A percentile compares a stretch with the other conserved stretches of the same genome.
phyloP scores from a whole-genome alignment of 2,329 filamentous ascomycete species.

The Scytalidium sp. region DNA sequence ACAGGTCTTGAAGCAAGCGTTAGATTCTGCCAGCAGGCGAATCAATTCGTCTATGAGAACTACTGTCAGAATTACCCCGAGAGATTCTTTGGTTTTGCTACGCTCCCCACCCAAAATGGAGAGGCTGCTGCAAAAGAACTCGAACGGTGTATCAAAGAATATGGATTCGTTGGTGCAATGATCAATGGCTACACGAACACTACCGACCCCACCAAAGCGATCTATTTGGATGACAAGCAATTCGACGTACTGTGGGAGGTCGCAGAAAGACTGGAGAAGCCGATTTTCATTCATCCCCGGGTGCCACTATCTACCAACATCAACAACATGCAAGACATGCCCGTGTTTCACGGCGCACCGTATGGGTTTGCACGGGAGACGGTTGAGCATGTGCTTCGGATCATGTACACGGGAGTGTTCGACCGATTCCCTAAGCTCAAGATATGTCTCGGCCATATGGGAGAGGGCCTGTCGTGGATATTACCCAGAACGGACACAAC shows the following conservation, averaged over 20 bases:
- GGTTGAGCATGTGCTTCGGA: conserved; percentile 40
- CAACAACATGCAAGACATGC: neutral
- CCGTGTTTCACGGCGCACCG: neutral
- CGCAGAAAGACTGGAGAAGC: conserved; percentile 32
- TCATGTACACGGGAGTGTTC: conserved; percentile 50
- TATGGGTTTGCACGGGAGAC: conserved; percentile 29
- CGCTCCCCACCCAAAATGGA: conserved; percentile 34
- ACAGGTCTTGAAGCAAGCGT: conserved; percentile 25
- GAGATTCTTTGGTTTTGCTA: conserved; percentile 37
- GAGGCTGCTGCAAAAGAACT: conserved; percentile 29
- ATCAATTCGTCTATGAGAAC: conserved; percentile 2
- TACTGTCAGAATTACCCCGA: conserved; percentile 22
- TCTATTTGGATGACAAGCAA: conserved; percentile 4
- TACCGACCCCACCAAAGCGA: neutral
- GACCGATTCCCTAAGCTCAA: conserved; percentile 49
- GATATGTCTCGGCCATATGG: conserved; percentile 47
- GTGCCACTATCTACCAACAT: neutral
- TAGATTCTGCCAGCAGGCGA: conserved; percentile 3
- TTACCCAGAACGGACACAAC: conserved; percentile 34
- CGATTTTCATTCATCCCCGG: conserved; percentile 23
- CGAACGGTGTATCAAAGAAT: conserved; percentile 33
- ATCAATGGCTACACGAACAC: conserved; percentile 6
- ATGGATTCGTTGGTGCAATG: conserved; percentile 16
- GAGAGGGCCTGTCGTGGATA: conserved; percentile 49
- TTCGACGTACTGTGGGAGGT: conserved; percentile 4